These are phyloP conservation scores for Septoria petroselini DNA, from an alignment of 2,329 filamentous ascomycete genomes.

Conservation along the genomic window DNA sequence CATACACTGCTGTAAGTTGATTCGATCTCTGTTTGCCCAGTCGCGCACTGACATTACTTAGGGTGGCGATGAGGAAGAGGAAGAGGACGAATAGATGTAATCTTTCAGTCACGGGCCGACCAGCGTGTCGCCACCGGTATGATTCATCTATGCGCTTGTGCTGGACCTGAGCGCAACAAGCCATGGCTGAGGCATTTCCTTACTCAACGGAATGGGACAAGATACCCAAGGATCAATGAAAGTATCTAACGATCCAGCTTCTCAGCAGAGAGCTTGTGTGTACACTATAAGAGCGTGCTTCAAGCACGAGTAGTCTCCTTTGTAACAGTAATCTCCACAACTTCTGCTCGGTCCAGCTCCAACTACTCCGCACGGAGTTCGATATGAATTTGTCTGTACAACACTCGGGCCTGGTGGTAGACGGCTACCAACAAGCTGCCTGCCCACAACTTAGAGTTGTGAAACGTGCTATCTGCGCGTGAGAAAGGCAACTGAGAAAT, in stretches of 20 bases:
- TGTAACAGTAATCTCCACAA: background rate
- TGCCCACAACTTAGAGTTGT: too few relatives aligned
- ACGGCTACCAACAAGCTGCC: too few relatives aligned
- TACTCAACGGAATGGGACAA: slow-evolving; percentile 21
- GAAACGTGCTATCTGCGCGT: too few relatives aligned
- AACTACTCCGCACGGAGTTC: too few relatives aligned
- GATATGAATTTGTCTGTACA: too few relatives aligned
- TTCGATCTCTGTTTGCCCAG: background rate
- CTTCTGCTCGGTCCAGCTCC: too few relatives aligned
- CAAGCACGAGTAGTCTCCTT: slow-evolving; percentile 11
- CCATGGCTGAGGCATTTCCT: slow-evolving; percentile 22
- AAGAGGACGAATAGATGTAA: slow-evolving; percentile 37
- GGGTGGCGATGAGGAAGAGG: slow-evolving; percentile 40
- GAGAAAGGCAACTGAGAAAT: too few relatives aligned
- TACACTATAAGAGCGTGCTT: slow-evolving; percentile 23
- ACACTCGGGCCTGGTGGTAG: too few relatives aligned
- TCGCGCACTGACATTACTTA: slow-evolving; percentile 25
- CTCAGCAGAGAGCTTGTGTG: slow-evolving; percentile 20
- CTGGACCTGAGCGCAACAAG: slow-evolving; percentile 8
- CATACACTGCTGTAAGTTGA: slow-evolving; percentile 71
- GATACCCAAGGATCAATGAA: slow-evolving; percentile 24
- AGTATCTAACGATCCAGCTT: slow-evolving; percentile 22
- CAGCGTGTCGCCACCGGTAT: too few relatives aligned
- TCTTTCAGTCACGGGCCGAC: too few relatives aligned
- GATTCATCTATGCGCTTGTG: slow-evolving; percentile 2